Percentiles rank a stretch among this genome's conserved stretches.
phyloP scores from a whole-genome alignment of 768 basidiomycete species.

The Gymnopilus junonius region DNA sequence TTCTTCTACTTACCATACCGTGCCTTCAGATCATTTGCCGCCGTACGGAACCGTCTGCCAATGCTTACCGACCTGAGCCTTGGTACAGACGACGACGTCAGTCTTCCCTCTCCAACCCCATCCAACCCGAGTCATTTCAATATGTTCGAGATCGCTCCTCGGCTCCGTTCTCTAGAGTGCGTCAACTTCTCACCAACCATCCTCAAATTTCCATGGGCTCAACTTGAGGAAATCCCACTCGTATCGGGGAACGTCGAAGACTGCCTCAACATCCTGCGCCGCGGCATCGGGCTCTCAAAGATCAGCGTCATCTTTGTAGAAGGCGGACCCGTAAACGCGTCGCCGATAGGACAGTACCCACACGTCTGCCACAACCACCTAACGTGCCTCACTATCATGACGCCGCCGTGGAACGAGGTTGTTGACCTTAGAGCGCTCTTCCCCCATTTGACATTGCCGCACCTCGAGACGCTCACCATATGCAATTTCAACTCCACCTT shows the following conservation, averaged over 20 bases:
- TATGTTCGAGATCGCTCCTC: slow-evolving; percentile 36
- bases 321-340: slow-evolving; percentile 19
- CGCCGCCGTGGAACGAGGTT: slow-evolving; percentile 38
- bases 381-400: slow-evolving; percentile 40
- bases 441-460: slow-evolving; percentile 37
- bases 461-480: slow-evolving; percentile 40
- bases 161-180: slow-evolving; percentile 35
- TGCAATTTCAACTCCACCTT: slow-evolving; percentile 42
- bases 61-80: slow-evolving; percentile 37
- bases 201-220: slow-evolving; percentile 38
- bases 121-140: slow-evolving; percentile 19
- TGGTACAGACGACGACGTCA: slow-evolving; percentile 34
- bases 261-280: slow-evolving; percentile 34
- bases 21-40: slow-evolving; percentile 32
- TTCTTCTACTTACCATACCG: slow-evolving; percentile 38
- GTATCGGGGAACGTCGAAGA: slow-evolving; percentile 37
- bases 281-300: slow-evolving; percentile 28
- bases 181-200: slow-evolving; percentile 38
- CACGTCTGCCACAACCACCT: slow-evolving; percentile 35
- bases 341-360: slow-evolving; percentile 15
- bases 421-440: slow-evolving; percentile 41
- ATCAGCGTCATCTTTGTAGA: slow-evolving; percentile 35
- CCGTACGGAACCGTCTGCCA: slow-evolving; percentile 31
- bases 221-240: slow-evolving; percentile 35
- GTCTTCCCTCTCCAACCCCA: slow-evolving; percentile 1